Base-by-base conservation (phyloP, 176 grass and related monocot species). In the Carex littledalei region DNA sequence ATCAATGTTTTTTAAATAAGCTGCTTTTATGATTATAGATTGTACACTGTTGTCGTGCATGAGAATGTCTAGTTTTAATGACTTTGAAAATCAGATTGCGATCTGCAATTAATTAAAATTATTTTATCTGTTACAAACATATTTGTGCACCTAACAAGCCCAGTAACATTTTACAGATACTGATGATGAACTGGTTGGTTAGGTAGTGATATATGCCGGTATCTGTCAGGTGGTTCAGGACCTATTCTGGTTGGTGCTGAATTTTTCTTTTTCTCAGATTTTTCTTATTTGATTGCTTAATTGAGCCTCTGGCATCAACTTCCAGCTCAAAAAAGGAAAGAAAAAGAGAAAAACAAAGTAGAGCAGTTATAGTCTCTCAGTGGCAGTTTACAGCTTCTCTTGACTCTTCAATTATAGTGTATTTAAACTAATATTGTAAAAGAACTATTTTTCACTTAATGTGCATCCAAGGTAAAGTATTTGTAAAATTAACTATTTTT, bases 401-500 rank as follows among this genome's bases (percentile, higher is more conserved):
- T 31, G 20, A 56, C 6, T 78, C 5, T 52, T 52, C 21, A 66
- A 65, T 70, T 70, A 70, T 70, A 7, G 13, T 70, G 67, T 8
- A 70, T 70, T 70, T 70, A 18, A 39, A 68, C 13, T 37, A 39
- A 37, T 68, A 16, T 67, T 32, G 65, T 41, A n/a, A 6, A 43
- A 39, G 2, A 31, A 16, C 14, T 56, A 32, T 50, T 78, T 52
- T 76, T 76, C n/a, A 24, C 41, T 17, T 54, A 8, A 31, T 5
- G 3, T 3, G 24, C 73, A 13, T 29, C 35, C 5, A 41, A 63
- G 78, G 14, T 45, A 17, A 14, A 18, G 62, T 35, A 81, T 45
- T 43, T 31, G 24, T 35, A 67, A 39, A 35, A 31, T 81, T 55
- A 87, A 35, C 13, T 83, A 32, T 37, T 24, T 88, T 85, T 61